Evolutionary conservation across 129 eudicot genomes (phyloP), one percentile per base, ranked within the genome.

Genomic region (Daucus carota): DNA sequence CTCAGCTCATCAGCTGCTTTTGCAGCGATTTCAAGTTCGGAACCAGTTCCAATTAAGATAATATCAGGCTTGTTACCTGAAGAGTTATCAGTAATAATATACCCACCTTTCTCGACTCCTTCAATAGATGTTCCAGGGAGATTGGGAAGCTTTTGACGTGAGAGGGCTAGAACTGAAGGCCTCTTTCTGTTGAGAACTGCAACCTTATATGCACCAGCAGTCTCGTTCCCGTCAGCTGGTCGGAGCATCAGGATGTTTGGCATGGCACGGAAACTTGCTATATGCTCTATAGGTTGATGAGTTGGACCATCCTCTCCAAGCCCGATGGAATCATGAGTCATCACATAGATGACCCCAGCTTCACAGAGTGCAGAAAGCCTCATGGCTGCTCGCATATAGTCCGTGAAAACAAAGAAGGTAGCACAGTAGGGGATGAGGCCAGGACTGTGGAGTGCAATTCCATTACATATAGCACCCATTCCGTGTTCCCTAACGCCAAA

Each of bases 231-330:
- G 31, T 88, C 93, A 32, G 93, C 93, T 8, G 93, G 93, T 2
- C 93, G 82, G 57, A 88, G 83, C 93, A 88, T 86, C 45, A 88
- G 63, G 36, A 88, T 84, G 63, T 88, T 88, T 6, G 93, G 93
- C 90, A 88, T 88, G 77, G 93, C 93, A n/a, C 93, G 88, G 77
- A 88, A 88, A 75, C 88, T 88, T 18, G 93, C 83, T 54, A 84
- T 32, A 80, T 88, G 90, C 80, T 88, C 93, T 15, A 86, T 73
- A 13, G 93, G 93, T 73, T 88, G 90, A 65, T 88, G 93, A 9
- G 93, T 88, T 16, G 93, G 93, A 41, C 93, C 88, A 41, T 83
- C 90, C 34, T 88, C 92, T 42, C 92, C 92, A 18, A 88, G 73
- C 10, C 89, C 87, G 48, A 88, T 85, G 18, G 92, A 88, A 76